These are phyloP conservation scores for Aspergillus caelatus DNA, from an alignment of 2,329 filamentous ascomycete genomes.

Conservation along the genomic window DNA sequence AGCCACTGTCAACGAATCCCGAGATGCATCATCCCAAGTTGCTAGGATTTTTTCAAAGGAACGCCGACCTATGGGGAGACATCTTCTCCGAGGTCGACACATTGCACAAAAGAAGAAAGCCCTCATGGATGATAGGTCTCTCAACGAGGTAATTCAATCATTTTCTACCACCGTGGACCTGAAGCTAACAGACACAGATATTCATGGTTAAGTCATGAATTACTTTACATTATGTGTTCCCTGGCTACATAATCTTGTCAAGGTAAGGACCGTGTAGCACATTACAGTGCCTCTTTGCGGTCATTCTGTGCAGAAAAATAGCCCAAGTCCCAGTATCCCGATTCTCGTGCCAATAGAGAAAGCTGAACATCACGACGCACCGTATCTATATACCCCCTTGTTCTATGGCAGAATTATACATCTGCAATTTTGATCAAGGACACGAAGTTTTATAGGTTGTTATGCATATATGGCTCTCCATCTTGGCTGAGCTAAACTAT, in stretches of 20 bases:
- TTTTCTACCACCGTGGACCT: not conserved
- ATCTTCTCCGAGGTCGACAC: conserved; percentile 76
- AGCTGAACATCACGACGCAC: not conserved
- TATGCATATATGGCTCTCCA: not conserved
- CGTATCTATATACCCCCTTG: not conserved
- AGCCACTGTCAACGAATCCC: conserved; percentile 34
- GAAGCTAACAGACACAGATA: conserved; percentile 33
- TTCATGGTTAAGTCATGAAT: conserved; percentile 38
- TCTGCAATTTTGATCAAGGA: not conserved
- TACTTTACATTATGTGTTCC: not conserved
- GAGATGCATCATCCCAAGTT: conserved; percentile 47
- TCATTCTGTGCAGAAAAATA: not conserved
- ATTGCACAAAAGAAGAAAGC: conserved; percentile 88
- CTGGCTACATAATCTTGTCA: not conserved
- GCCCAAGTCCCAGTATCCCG: not conserved
- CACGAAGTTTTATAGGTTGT: not conserved
- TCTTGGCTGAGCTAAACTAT: not conserved
- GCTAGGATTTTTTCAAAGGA: conserved; percentile 53
- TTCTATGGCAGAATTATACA: not conserved
- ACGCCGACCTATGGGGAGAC: conserved; percentile 60
- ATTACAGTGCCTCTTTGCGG: too few species aligned
- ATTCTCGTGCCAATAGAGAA: not conserved
- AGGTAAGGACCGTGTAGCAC: not conserved
- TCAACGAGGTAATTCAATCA: conserved; percentile 73
- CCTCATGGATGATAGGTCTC: conserved; percentile 74